Conservation (phyloP, 768 basidiomycete genomes). For the Mycena belliarum region DNA sequence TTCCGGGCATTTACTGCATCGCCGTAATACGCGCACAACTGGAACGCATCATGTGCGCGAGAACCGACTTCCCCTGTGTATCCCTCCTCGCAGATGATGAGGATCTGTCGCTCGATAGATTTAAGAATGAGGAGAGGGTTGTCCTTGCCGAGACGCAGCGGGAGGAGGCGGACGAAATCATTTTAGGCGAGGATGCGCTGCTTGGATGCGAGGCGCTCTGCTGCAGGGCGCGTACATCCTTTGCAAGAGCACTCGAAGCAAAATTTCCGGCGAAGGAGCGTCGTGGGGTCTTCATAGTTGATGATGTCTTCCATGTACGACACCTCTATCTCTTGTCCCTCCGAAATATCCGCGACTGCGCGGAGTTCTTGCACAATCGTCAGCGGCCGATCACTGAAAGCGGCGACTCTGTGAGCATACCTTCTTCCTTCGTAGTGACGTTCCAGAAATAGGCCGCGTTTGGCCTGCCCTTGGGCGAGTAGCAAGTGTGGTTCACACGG, state of each 20-base stretch:
- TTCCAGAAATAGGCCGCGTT: conserved; percentile 10
- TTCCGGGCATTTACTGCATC: conserved; percentile 5
- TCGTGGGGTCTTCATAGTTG: background rate
- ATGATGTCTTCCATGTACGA: conserved; percentile 1
- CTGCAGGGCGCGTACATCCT: conserved; percentile 5
- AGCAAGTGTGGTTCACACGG: conserved; percentile 13
- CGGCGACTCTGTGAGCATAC: background rate
- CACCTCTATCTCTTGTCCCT: conserved; percentile 13
- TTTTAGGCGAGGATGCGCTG: conserved; percentile 8
- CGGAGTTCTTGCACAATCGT: background rate
- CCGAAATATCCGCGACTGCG: conserved; percentile 10
- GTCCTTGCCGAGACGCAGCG: background rate
- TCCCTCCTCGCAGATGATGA: conserved; percentile 8
- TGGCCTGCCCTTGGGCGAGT: conserved; percentile 1
- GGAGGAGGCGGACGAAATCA: background rate
- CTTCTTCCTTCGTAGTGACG: background rate
- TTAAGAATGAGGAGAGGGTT: conserved; percentile 1
- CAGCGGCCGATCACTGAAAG: background rate
- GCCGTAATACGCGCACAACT: conserved; percentile 7
- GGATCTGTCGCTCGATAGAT: conserved; percentile 1
- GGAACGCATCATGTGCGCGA: conserved; percentile 10
- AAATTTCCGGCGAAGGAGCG: background rate
- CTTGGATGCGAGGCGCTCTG: background rate
- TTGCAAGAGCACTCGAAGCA: conserved; percentile 1
- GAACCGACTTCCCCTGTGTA: background rate